Conservation (phyloP, 2,329 filamentous ascomycete species). For the Diaporthe batatas region DNA sequence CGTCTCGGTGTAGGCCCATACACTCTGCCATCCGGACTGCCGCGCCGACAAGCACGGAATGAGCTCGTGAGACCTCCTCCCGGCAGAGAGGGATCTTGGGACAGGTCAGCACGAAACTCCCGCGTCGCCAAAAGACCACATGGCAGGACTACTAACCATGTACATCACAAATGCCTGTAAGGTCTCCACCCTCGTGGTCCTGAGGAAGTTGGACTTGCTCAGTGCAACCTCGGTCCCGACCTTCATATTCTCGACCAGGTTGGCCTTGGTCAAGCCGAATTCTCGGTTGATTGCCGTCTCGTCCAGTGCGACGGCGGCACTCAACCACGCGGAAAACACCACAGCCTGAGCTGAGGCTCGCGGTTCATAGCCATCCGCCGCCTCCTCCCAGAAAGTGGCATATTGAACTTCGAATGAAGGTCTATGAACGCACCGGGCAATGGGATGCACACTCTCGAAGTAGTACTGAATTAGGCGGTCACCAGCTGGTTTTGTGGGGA, state of each 20-base stretch:
- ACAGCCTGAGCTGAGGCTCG: conserved; percentile 75
- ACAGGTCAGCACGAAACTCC: conserved; percentile 45
- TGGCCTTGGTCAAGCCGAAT: conserved; percentile 67
- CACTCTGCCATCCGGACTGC: conserved; percentile 82
- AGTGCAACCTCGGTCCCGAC: conserved; percentile 76
- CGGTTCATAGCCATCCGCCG: conserved; percentile 72
- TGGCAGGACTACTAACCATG: conserved; percentile 62
- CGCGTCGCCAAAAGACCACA: neutral
- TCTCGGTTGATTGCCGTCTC: conserved; percentile 64
- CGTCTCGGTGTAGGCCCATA: conserved; percentile 82
- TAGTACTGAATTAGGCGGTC: conserved; percentile 77
- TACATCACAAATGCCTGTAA: conserved; percentile 85
- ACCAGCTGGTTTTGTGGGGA: conserved; percentile 70
- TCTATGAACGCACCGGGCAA: conserved; percentile 76
- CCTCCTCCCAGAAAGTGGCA: conserved; percentile 73
- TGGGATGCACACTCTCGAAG: conserved; percentile 75
- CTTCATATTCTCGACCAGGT: conserved; percentile 73
- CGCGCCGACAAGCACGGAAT: conserved; percentile 79
- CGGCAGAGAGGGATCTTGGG: conserved; percentile 77
- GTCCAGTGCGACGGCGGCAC: conserved; percentile 75
- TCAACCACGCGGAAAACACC: conserved; percentile 78
- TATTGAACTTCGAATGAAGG: conserved; percentile 77
- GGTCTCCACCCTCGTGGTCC: conserved; percentile 79
- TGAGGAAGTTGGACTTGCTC: conserved; percentile 76
- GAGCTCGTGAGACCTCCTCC: conserved; percentile 78